These are phyloP conservation scores for Sugiyamaella pinicola DNA, from an alignment of 1,139 yeast genomes.

Conservation along the genomic window DNA sequence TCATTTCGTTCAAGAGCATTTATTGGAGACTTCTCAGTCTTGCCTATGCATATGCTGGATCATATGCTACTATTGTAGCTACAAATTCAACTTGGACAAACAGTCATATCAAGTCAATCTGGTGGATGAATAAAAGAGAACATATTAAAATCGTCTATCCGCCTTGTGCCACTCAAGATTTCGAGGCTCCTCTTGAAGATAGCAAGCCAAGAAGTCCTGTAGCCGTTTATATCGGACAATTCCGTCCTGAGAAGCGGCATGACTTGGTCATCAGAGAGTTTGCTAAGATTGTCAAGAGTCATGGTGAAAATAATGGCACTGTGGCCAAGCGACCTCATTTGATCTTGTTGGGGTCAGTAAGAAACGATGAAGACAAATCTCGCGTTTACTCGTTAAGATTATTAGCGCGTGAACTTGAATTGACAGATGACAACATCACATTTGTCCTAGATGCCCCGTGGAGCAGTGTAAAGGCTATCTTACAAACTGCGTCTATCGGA, in stretches of 20 bases:
- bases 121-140: constrained; percentile 50
- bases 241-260: constrained; percentile 94
- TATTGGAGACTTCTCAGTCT: constrained; percentile 75
- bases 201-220: constrained; percentile 51
- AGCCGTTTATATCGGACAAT: constrained; percentile 84
- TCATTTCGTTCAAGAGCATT: constrained; percentile 48
- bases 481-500: constrained; percentile 70
- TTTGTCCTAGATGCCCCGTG: constrained; percentile 80
- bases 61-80: constrained; percentile 63
- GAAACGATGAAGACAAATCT: constrained; percentile 65
- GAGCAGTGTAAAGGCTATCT: constrained; percentile 56
- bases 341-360: constrained; percentile 80
- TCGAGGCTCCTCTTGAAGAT: constrained; percentile 37
- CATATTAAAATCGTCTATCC: constrained; percentile 68
- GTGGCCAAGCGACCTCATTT: constrained; percentile 46
- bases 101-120: constrained; percentile 65
- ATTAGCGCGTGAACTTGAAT: constrained; percentile 51
- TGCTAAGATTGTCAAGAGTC: constrained; percentile 48
- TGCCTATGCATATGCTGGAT: constrained; percentile 58
- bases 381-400: constrained; percentile 56
- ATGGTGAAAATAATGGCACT: constrained; percentile 25
- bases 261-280: constrained; percentile 65
- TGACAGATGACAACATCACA: constrained; percentile 53
- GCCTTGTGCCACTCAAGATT: constrained; percentile 74
- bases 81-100: constrained; percentile 93